A percentile compares a stretch with the other conserved stretches of the same genome.
Evolutionary conservation across 1,284 basidiomycete species (phyloP).

Genomic region (Malassezia furfur): DNA sequence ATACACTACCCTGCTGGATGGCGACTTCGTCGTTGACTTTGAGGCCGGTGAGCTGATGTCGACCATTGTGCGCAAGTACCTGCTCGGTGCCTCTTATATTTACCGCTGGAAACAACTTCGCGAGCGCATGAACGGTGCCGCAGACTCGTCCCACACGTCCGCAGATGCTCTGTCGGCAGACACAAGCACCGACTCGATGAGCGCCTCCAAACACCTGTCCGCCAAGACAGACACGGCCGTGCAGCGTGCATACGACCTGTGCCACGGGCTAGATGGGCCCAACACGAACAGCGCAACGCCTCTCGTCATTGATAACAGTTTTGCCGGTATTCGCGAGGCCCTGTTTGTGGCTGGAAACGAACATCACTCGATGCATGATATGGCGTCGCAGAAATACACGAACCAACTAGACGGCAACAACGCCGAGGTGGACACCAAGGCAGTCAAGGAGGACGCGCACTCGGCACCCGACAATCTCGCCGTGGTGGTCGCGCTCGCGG

Average conservation of each 20-base stretch:
- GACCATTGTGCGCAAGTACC: conserved; percentile 69
- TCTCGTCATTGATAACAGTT: conserved; percentile 30
- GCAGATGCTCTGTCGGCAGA: too few species aligned
- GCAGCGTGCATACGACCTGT: conserved; percentile 1
- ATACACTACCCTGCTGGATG: conserved; percentile 61
- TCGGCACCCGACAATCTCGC: conserved; percentile 21
- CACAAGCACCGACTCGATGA: too few species aligned
- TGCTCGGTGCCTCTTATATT: conserved; percentile 56
- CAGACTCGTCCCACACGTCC: too few species aligned
- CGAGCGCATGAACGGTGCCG: conserved; percentile 6
- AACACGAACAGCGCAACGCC: neutral
- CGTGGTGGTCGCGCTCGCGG: conserved; percentile 29
- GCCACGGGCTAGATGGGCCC: neutral
- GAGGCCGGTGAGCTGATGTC: conserved; percentile 75
- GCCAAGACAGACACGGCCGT: neutral
- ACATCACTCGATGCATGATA: conserved; percentile 33
- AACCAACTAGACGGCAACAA: neutral
- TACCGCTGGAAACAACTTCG: conserved; percentile 34
- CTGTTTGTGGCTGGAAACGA: conserved; percentile 29
- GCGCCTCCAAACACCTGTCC: neutral
- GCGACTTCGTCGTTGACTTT: conserved; percentile 67
- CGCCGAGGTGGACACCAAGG: conserved; percentile 9
- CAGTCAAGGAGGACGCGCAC: conserved; percentile 16
- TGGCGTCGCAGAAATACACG: conserved; percentile 15
- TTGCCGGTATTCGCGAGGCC: conserved; percentile 30